Conservation (phyloP, 164 flowering plant genomes). For the Dillenia turbinata region DNA sequence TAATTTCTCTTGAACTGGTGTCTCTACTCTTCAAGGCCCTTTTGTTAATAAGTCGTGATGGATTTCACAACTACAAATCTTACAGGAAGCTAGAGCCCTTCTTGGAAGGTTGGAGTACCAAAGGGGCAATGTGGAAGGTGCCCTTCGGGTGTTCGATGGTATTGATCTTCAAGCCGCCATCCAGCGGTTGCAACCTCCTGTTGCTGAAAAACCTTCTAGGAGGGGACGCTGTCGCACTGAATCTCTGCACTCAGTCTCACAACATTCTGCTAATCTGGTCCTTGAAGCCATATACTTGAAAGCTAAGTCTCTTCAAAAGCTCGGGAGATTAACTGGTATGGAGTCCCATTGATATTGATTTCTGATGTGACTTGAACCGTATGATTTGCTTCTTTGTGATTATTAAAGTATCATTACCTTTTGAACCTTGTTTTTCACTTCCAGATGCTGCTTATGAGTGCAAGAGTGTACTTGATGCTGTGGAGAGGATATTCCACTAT, state of each 20-base stretch:
- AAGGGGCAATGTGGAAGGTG: slow-evolving; percentile 89
- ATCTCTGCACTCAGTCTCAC: slow-evolving; percentile 48
- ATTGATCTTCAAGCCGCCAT: slow-evolving; percentile 94
- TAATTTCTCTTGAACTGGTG: not conserved
- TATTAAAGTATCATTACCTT: slow-evolving; percentile 7
- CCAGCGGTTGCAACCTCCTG: slow-evolving; percentile 61
- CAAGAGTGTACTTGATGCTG: slow-evolving; percentile 85
- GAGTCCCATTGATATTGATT: not conserved
- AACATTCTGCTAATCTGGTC: slow-evolving; percentile 81
- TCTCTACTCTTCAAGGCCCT: not conserved
- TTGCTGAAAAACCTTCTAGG: slow-evolving; percentile 46
- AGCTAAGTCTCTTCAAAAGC: slow-evolving; percentile 90
- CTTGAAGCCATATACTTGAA: slow-evolving; percentile 95
- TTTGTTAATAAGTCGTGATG: slow-evolving; percentile 4
- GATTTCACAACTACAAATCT: slow-evolving; percentile 4
- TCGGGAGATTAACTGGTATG: slow-evolving; percentile 68
- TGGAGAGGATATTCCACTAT: slow-evolving; percentile 70
- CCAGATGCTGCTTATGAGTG: slow-evolving; percentile 95
- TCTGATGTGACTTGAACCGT: too few species aligned
- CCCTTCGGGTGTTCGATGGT: slow-evolving; percentile 86
- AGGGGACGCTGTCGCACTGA: slow-evolving; percentile 52
- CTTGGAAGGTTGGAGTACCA: slow-evolving; percentile 96
- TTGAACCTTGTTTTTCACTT: slow-evolving; percentile 22
- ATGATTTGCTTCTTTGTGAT: not conserved
- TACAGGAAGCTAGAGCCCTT: slow-evolving; percentile 97